These are phyloP conservation scores for Lantana camara DNA, from an alignment of 257 asterid genomes.

Conservation along the genomic window DNA sequence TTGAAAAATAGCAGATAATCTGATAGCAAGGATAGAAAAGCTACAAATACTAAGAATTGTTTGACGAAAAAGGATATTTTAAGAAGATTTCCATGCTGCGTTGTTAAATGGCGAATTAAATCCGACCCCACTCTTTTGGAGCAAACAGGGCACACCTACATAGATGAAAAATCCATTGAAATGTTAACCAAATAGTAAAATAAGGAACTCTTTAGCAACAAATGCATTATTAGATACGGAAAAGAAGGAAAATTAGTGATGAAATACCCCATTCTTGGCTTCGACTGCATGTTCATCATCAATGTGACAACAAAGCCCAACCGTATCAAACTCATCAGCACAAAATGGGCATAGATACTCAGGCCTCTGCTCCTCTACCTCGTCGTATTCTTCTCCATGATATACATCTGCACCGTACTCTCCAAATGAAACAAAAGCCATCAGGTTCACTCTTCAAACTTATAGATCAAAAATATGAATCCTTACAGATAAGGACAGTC, in stretches of 20 bases:
- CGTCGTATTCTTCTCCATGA: conserved; percentile 65
- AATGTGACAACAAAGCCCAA: conserved; percentile 89
- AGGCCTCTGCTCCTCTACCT: conserved; percentile 61
- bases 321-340: conserved; percentile 79
- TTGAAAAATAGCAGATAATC: conserved; percentile 1
- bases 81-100: conserved; percentile 73
- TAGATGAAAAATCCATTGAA: not conserved
- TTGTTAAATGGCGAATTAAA: conserved; percentile 69
- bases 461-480: not conserved
- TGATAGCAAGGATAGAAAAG: conserved; percentile 22
- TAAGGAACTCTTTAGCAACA: no score
- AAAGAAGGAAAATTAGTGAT: not conserved
- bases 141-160: conserved; percentile 84
- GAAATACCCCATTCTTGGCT: conserved; percentile 83
- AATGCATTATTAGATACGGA: no score
- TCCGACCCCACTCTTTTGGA: conserved; percentile 64
- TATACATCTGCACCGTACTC: conserved; percentile 45
- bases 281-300: conserved; percentile 84
- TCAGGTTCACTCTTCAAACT: not conserved
- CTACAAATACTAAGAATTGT: conserved; percentile 7
- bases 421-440: conserved; percentile 4
- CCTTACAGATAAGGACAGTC: not conserved
- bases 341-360: conserved; percentile 89
- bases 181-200: not conserved
- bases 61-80: conserved; percentile 74